Evolutionary conservation across 2,329 filamentous ascomycete species (phyloP).

Genomic region (Leptodontidium sp.): DNA sequence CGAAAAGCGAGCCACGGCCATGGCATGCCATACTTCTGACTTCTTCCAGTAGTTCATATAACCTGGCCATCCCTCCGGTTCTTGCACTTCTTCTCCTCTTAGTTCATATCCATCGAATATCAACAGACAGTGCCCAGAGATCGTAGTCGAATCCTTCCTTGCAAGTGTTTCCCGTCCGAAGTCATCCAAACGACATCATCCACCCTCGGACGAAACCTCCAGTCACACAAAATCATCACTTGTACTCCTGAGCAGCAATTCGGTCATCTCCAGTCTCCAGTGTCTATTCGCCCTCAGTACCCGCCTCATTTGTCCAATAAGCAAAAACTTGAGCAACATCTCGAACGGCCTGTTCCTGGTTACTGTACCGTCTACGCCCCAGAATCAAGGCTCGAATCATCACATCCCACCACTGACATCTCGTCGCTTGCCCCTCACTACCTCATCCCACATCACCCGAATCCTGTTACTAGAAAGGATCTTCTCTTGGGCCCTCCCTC

Average conservation of each 20-base stretch:
- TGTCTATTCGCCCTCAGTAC: neutral
- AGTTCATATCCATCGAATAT: neutral
- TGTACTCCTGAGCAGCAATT: neutral
- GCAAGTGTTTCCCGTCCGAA: neutral
- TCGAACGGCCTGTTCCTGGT: neutral
- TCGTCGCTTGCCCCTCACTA: constrained; percentile 10
- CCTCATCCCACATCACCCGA: constrained; percentile 25
- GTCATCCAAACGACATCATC: neutral
- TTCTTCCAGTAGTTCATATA: constrained; percentile 10
- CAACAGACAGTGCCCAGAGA: neutral
- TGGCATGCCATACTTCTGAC: constrained; percentile 7
- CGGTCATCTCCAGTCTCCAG: neutral
- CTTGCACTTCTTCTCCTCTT: neutral
- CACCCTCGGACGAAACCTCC: constrained; percentile 5
- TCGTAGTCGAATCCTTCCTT: neutral
- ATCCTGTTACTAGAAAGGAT: constrained; percentile 18
- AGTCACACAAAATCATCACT: constrained; percentile 13
- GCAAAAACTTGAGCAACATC: neutral
- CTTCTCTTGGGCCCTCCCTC: constrained; percentile 1
- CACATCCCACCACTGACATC: constrained; percentile 13
- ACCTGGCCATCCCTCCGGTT: neutral
- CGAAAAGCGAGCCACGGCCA: neutral
- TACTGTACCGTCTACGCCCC: neutral
- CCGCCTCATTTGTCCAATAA: constrained; percentile 6
- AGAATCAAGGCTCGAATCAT: constrained; percentile 19